Evolutionary conservation across 352 stramenopile species (phyloP).

Genomic region (Pythium chondricola): DNA sequence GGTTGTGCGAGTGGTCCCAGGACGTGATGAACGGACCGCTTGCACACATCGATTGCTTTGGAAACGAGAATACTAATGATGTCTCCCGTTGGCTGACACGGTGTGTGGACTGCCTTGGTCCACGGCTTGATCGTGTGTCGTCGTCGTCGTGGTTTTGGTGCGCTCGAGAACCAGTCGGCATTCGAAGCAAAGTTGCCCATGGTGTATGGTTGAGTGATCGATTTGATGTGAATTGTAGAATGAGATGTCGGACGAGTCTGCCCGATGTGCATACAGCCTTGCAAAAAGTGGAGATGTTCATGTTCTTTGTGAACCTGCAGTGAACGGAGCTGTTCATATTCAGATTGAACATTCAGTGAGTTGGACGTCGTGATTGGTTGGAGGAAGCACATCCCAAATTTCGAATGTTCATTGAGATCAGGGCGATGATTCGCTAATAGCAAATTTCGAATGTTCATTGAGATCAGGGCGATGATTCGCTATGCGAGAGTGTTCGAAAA

Average conservation of each 20-base stretch:
- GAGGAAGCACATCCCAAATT: too few species aligned
- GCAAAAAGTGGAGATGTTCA: too few species aligned
- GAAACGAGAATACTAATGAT: conserved; percentile 8
- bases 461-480: conserved; percentile 7
- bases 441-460: conserved; percentile 14
- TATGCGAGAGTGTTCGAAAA: conserved; percentile 13
- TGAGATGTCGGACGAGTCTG: conserved; percentile 1
- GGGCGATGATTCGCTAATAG: conserved; percentile 9
- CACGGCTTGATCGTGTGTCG: conserved; percentile 4
- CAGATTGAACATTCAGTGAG: too few species aligned
- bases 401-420: conserved; percentile 12
- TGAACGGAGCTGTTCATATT: too few species aligned
- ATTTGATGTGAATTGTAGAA: conserved; percentile 10
- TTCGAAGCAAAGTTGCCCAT: conserved; percentile 25
- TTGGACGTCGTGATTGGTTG: too few species aligned
- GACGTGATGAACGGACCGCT: conserved; percentile 8
- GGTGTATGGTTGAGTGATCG: conserved; percentile 2
- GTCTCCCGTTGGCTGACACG: neutral
- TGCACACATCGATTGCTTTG: conserved; percentile 11
- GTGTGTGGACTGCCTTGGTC: neutral
- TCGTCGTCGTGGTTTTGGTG: neutral
- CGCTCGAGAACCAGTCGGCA: conserved; percentile 11
- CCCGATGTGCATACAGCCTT: too few species aligned
- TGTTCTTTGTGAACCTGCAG: too few species aligned
- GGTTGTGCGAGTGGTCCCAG: conserved; percentile 1